Percentiles rank a stretch among this genome's conserved stretches.
Evolutionary conservation across 1,139 yeast genomes (phyloP).

Genomic region (Diutina sp.): DNA sequence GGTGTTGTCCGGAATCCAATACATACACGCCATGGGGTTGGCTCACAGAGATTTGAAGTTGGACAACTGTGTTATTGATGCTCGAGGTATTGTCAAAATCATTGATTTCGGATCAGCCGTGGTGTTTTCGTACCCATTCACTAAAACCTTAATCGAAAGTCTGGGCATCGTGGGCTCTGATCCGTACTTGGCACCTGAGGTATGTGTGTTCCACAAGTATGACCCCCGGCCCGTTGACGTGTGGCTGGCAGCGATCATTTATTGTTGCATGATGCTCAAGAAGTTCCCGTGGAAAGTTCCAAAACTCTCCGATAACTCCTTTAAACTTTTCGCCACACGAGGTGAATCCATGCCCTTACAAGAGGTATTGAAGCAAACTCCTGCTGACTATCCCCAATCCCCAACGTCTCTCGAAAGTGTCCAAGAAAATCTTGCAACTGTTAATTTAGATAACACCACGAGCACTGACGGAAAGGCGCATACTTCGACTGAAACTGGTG

Average conservation of each 20-base stretch:
- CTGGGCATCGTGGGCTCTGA: constrained; percentile 92
- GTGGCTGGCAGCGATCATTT: constrained; percentile 89
- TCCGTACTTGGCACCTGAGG: constrained; percentile 93
- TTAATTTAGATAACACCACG: constrained; percentile 4
- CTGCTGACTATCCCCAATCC: constrained; percentile 11
- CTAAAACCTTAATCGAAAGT: constrained; percentile 66
- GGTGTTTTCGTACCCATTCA: constrained; percentile 83
- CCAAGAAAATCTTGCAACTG: constrained; percentile 9
- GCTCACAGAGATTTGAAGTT: constrained; percentile 89
- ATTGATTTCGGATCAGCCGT: constrained; percentile 95
- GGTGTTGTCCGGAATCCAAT: constrained; percentile 67
- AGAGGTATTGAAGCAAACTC: constrained; percentile 28
- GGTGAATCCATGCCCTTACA: constrained; percentile 31
- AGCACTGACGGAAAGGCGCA: constrained; percentile 29
- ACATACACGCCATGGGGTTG: constrained; percentile 76
- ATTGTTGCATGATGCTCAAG: constrained; percentile 88
- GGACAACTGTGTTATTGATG: constrained; percentile 85
- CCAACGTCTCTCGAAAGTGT: background rate
- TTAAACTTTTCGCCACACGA: constrained; percentile 47
- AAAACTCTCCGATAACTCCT: constrained; percentile 72
- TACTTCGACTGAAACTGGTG: constrained; percentile 53
- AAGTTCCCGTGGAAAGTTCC: constrained; percentile 70
- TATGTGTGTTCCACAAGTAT: constrained; percentile 65
- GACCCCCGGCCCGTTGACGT: constrained; percentile 92
- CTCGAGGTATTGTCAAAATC: constrained; percentile 74